Evolutionary conservation across 768 basidiomycete genomes (phyloP).

Genomic region (Boletus rubroflammeus): DNA sequence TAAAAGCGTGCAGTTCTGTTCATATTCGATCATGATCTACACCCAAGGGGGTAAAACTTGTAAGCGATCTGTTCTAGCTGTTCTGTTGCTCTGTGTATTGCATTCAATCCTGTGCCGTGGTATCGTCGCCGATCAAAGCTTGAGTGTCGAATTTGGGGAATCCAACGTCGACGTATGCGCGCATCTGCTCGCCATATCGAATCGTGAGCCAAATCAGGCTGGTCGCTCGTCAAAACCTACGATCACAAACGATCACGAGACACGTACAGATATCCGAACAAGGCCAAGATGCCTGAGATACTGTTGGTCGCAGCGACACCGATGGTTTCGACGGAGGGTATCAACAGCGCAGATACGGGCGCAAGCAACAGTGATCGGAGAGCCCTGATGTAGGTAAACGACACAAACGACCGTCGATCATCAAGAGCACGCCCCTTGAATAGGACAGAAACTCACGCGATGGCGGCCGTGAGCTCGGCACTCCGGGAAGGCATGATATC

Average conservation of each 20-base stretch:
- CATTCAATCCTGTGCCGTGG: background rate
- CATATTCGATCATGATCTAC: background rate
- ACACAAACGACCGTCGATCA: background rate
- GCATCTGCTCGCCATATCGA: constrained; percentile 52
- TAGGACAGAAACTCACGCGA: constrained; percentile 39
- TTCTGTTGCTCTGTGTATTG: background rate
- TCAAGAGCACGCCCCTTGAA: background rate
- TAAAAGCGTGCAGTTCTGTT: background rate
- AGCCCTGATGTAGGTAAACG: constrained; percentile 5
- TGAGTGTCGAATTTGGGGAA: constrained; percentile 37
- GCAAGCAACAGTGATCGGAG: constrained; percentile 23
- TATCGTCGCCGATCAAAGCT: background rate
- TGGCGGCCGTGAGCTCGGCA: constrained; percentile 60
- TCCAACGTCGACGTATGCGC: constrained; percentile 54
- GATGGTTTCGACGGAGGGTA: constrained; percentile 46
- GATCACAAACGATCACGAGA: background rate
- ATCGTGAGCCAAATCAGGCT: constrained; percentile 55
- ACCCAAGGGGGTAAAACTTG: too few relatives aligned
- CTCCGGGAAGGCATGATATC: constrained; percentile 60
- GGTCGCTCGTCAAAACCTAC: background rate
- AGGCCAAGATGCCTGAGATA: constrained; percentile 42
- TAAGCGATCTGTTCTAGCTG: background rate
- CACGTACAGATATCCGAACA: constrained; percentile 53
- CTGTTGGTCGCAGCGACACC: constrained; percentile 52
- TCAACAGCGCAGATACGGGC: constrained; percentile 11